Evolutionary conservation across 805 yeast species (phyloP), one percentile per base, ranked within the genome.

Genomic region (Hanseniaspora lindneri): DNA sequence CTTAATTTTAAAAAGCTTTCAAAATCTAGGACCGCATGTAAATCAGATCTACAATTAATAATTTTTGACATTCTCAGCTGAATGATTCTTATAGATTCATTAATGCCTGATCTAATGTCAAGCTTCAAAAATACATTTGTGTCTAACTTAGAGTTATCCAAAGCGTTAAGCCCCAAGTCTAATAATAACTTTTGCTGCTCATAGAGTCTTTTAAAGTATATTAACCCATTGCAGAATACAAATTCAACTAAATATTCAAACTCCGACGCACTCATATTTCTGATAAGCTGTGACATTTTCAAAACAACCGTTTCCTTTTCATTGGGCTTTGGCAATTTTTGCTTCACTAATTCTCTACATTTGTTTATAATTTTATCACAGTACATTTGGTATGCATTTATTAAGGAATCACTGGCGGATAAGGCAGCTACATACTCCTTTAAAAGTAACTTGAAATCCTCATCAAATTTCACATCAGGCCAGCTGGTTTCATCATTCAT

Each of bases 11-110:
- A 58, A 64, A 87, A 88, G 54, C 72, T 74, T n/a, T 73, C 72
- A 8, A 76, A 67, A 2, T 80, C 62, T 20, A 79, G 61, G 34
- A 69, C 71, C 0, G 84, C 74, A 13, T 76, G 77, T 53, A 82
- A 76, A 37, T 81, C 86, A 58, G 80, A 76, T 53, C 97, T 72
- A 6, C 84, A 94, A 47, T 76, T 74, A 13, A 88, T 71, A 14
- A 92, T 74, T 57, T 83, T 83, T 16, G 85, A 80, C 66, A 88
- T 69, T 51, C 97, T 70, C 4, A 76, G 67, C 56, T 88, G 95
- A 9, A 87, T 70, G 25, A 79, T 69, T 44, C 78, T 80, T 11
- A 86, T 80, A 1, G 85, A 78, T 49, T 73, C 75, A 51, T 75
- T 74, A 13, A 87, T 77, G 2, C 85, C 74, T 8, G 66, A 64